Base-by-base conservation (phyloP, 2,329 filamentous ascomycete species). In the Camptophora hylomeconis region DNA sequence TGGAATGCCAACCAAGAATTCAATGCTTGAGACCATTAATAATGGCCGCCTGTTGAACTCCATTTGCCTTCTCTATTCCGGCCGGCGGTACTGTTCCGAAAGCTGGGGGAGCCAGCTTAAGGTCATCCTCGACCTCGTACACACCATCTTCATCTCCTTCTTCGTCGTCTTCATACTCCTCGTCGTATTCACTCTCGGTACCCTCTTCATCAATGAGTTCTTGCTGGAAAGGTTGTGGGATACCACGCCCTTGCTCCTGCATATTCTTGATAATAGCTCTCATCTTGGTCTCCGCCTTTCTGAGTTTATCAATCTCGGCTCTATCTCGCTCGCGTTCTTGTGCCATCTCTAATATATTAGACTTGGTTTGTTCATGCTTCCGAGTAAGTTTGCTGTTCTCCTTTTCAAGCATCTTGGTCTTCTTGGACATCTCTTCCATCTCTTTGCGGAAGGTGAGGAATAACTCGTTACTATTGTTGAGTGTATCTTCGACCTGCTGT, bases 381-480 rank as follows among this genome's bases (percentile, higher is more conserved):
- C 87, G 74, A 42, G 83, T 92, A 28, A 93, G 69, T 11, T 72
- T 78, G 45, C 89, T 78, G 47, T 98, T 95, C 50, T 98, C 89
- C 58, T 93, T 93, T 54, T 98, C 89, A 30, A 98, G 65, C 15
- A 84, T 77, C 57, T 94, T 94, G 5, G 87, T 93, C 62, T 95
- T 95, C 62, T 94, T 94, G 1, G 86, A 93, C 86, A 95, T 95
- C 50, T 95, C 89, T 58, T 95, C 89, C 86, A 95, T 95, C 58
- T 95, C 89, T 60, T 93, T 94, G 31, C 87, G 74, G 58, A 95
- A 95, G 1, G 89, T 94, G 43, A 94, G 64, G 56, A 95, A 95
- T 30, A 95, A 65, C 52, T 95, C 89, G 61, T 95, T 95, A 57
- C 83, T 93, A 53, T 94, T 95, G 59, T 94, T 95, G 28, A 95